Evolutionary conservation across 345 rosid genomes (phyloP).

Genomic region (Garcia nutans): DNA sequence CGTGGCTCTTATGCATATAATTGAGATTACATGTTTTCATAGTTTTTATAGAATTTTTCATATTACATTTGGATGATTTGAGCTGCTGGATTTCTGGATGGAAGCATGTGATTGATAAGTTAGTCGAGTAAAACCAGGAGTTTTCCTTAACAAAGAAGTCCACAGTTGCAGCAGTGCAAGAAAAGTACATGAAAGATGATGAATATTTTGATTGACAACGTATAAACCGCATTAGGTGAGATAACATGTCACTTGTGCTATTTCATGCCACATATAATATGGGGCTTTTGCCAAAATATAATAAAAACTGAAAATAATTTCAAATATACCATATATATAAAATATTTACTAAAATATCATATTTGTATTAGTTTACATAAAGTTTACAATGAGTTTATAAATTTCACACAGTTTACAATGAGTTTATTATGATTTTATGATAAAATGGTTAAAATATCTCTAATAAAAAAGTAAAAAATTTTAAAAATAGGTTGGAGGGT

Average conservation of each 20-base stretch:
- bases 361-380: too few species aligned
- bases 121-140: neutral
- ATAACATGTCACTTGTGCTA: neutral
- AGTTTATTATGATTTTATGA: too few species aligned
- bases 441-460: too few species aligned
- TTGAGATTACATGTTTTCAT: neutral
- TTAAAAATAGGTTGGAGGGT: too few species aligned
- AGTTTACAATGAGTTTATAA: too few species aligned
- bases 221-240: neutral
- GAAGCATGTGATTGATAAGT: neutral
- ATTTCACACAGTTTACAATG: too few species aligned
- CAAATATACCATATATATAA: too few species aligned
- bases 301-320: too few species aligned
- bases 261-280: too few species aligned
- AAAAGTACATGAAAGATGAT: constrained; percentile 60
- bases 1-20: neutral
- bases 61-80: neutral
- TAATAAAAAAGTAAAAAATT: too few species aligned
- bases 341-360: too few species aligned
- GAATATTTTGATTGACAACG: constrained; percentile 19
- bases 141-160: constrained; percentile 46
- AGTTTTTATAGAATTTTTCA: neutral
- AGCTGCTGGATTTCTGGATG: neutral
- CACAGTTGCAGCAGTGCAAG: constrained; percentile 70
- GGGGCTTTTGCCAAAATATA: too few species aligned